Evolutionary conservation across 1,284 basidiomycete species (phyloP).

Genomic region (Takashimella koratensis): DNA sequence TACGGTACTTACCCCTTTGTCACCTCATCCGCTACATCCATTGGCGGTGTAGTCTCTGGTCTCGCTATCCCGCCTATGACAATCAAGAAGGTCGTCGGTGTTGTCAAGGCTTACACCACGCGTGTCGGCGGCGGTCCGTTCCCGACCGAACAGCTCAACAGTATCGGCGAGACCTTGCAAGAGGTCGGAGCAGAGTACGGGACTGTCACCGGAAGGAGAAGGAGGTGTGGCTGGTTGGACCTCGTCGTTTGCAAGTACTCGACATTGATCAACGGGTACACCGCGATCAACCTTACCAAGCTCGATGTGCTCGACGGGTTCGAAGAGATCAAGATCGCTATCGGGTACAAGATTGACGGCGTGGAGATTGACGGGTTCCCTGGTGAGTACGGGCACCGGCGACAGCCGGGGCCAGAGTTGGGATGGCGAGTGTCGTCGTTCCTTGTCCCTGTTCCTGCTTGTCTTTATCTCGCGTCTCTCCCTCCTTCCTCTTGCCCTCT

Average conservation of each 20-base stretch:
- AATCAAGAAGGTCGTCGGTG: slow-evolving; percentile 82
- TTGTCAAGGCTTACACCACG: slow-evolving; percentile 96
- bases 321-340: slow-evolving; percentile 81
- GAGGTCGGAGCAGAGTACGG: slow-evolving; percentile 92
- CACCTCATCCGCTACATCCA: slow-evolving; percentile 86
- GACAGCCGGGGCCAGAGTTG: too few relatives aligned
- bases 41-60: slow-evolving; percentile 92
- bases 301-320: slow-evolving; percentile 87
- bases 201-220: slow-evolving; percentile 82
- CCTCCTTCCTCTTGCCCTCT: background rate
- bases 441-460: background rate
- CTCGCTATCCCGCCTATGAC: slow-evolving; percentile 87
- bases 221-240: slow-evolving; percentile 97
- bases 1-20: slow-evolving; percentile 98
- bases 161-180: slow-evolving; percentile 81
- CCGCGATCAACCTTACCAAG: slow-evolving; percentile 90
- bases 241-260: slow-evolving; percentile 93
- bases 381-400: slow-evolving; percentile 58
- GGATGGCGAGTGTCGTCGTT: too few relatives aligned
- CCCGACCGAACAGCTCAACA: slow-evolving; percentile 90
- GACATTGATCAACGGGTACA: slow-evolving; percentile 92
- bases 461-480: background rate
- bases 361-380: slow-evolving; percentile 82
- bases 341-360: slow-evolving; percentile 74
- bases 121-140: slow-evolving; percentile 96